Evolutionary conservation across 108 stramenopile species (phyloP), one percentile per base, ranked within the genome.

Genomic region (Fragilaria radians): DNA sequence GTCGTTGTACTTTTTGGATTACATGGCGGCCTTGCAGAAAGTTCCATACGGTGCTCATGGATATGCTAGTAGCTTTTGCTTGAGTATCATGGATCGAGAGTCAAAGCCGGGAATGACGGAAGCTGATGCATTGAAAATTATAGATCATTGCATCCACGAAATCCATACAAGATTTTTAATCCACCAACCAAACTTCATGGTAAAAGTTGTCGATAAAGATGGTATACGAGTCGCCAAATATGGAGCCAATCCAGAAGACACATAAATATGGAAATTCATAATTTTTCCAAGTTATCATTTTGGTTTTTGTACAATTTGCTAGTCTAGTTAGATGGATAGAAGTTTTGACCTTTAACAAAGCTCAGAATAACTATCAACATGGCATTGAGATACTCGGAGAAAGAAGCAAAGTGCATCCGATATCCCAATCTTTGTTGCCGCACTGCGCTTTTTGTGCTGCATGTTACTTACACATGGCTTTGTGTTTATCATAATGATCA

Each of bases 21-120:
- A 99, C 66, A 54, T 99, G 24, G 96, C 88, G 18, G 61, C 89
- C 17, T 66, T 97, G 54, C 73, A 76, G 42, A 90, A 93, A 68
- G 86, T 85, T 33, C 81, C 80, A 28, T 85, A 76, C 49, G 89
- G 89, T 28, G 73, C 77, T 14, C 93, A 94, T 68, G 98, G 98
- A 61, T 97, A 99, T 63, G 95, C 88, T 0, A 72, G 89, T 52
- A 83, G 91, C 73, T 99, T 99, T 76, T 86, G 87, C 32, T 64
- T 96, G 21, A 95, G 95, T 22, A 94, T 97, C 52, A 88, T 97
- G 64, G 98, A 99, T 73, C 65, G 91, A 51, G 95, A 96, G 54
- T 97, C 87, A 73, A 72, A 59, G 25, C 81, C 87, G 48, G 86
- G 81, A 23, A 26, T 97, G 66, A 80, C 72, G 19, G 78, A 96